Conservation (phyloP, 805 yeast genomes). For the Teunomyces pallodes region DNA sequence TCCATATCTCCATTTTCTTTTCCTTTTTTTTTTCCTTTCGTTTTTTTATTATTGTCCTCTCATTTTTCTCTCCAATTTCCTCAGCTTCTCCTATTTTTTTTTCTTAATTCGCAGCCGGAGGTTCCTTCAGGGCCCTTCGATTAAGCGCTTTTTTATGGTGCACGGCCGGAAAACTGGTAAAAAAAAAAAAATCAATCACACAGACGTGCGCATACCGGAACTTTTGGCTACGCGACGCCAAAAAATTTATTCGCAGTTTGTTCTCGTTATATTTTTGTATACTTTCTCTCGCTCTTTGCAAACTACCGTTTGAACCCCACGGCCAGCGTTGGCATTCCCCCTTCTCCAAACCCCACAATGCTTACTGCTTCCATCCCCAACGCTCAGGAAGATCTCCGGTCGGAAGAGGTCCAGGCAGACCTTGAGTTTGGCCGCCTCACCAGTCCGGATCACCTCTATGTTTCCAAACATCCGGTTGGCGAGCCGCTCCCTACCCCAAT, state of each 20-base stretch:
- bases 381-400: slow-evolving; percentile 36
- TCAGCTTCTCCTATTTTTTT: too few species aligned
- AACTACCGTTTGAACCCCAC: not conserved
- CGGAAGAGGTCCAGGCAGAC: slow-evolving; percentile 39
- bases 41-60: too few species aligned
- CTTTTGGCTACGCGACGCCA: slow-evolving; percentile 1
- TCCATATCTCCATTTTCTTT: too few species aligned
- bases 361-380: slow-evolving; percentile 28
- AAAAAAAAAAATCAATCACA: not conserved
- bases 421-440: slow-evolving; percentile 74
- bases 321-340: not conserved
- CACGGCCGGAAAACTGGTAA: too few species aligned
- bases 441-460: slow-evolving; percentile 61
- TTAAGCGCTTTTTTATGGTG: too few species aligned
- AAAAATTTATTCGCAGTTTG: not conserved
- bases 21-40: too few species aligned
- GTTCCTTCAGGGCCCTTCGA: too few species aligned
- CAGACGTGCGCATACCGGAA: not conserved
- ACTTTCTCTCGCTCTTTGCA: not conserved
- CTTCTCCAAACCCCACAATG: not conserved
- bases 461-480: slow-evolving; percentile 55
- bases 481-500: slow-evolving; percentile 61
- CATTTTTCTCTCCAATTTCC: too few species aligned
- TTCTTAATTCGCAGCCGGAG: too few species aligned
- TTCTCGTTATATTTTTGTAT: not conserved